A percentile compares a stretch with the other conserved stretches of the same genome.
Conservation (phyloP, 1,139 yeast species). For the Pichia inconspicua region DNA sequence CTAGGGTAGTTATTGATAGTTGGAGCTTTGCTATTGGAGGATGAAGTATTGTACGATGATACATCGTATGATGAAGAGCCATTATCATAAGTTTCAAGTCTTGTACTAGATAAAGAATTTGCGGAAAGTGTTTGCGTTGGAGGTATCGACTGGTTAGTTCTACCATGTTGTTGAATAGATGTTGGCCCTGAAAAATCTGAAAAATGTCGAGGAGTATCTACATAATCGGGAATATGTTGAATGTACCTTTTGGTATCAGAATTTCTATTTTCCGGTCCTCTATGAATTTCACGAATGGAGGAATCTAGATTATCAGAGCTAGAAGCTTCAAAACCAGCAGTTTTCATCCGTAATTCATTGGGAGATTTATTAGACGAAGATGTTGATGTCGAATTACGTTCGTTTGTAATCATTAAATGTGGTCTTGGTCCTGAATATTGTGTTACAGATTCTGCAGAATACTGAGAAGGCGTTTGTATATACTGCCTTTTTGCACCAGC, state of each 20-base stretch:
- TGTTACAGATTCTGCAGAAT: neutral
- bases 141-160: neutral
- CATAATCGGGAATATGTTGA: conserved; percentile 8
- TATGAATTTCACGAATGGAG: conserved; percentile 27
- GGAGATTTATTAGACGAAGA: conserved; percentile 1
- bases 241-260: conserved; percentile 9
- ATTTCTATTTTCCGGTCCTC: conserved; percentile 27
- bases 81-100: neutral
- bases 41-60: neutral
- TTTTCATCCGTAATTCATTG: conserved; percentile 9
- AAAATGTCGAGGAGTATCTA: conserved; percentile 5
- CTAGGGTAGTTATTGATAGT: neutral
- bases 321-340: conserved; percentile 6
- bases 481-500: neutral
- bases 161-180: neutral
- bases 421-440: neutral
- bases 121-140: neutral
- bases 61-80: neutral
- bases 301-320: conserved; percentile 16
- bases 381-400: conserved; percentile 14
- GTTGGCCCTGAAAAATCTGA: neutral
- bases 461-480: neutral
- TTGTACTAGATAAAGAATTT: neutral
- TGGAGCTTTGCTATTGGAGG: neutral
- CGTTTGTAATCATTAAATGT: conserved; percentile 24